These are phyloP conservation scores for Pseudognaphalium luteoalbum DNA, from an alignment of 129 eudicot genomes.

Conservation along the genomic window DNA sequence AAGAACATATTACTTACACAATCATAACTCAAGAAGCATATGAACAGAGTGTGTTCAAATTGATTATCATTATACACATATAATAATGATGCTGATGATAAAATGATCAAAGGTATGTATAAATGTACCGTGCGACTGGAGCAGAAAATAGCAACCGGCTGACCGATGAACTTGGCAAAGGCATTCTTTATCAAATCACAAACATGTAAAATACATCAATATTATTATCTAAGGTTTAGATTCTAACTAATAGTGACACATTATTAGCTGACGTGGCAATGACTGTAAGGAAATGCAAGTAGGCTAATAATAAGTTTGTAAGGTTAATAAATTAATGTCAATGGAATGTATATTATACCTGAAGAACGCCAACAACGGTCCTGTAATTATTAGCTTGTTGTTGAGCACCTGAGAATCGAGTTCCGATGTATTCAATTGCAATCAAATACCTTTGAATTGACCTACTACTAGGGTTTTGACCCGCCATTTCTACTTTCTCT, in stretches of 20 bases:
- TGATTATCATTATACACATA: not conserved
- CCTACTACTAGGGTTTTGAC: slow-evolving; percentile 45
- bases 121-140: slow-evolving; percentile 88
- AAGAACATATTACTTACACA: slow-evolving; percentile 12
- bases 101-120: not conserved
- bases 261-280: not conserved
- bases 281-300: not conserved
- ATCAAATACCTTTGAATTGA: slow-evolving; percentile 64
- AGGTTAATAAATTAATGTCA: not conserved
- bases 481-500: slow-evolving; percentile 23
- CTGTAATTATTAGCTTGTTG: slow-evolving; percentile 61
- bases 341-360: slow-evolving; percentile 37
- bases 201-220: slow-evolving; percentile 4
- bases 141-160: slow-evolving; percentile 83
- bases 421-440: slow-evolving; percentile 92
- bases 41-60: not conserved
- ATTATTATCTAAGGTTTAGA: not conserved
- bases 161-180: slow-evolving; percentile 82
- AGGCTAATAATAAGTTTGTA: not conserved
- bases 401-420: slow-evolving; percentile 86
- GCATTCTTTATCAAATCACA: slow-evolving; percentile 58
- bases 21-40: not conserved
- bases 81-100: not conserved
- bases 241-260: not conserved
- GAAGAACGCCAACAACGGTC: slow-evolving; percentile 87